These are phyloP conservation scores for Arthrocladium fulminans DNA, from an alignment of 2,329 filamentous ascomycete species.

Conservation along the genomic window DNA sequence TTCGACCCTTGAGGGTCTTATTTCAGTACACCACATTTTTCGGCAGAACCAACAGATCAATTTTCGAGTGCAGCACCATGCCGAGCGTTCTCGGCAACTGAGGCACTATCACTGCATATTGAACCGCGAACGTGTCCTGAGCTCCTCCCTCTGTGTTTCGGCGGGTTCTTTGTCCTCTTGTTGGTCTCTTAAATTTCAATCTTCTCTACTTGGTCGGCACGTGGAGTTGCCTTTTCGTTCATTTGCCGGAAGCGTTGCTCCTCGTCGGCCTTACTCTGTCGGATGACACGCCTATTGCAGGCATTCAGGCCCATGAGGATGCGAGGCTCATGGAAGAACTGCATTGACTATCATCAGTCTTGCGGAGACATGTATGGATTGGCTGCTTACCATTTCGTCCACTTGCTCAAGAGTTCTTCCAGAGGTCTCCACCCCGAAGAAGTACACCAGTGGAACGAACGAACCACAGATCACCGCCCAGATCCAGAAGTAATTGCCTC, in stretches of 20 bases:
- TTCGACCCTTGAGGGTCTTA: too few species aligned
- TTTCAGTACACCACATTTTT: too few species aligned
- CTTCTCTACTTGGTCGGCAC: too few species aligned
- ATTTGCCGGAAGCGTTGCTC: neutral
- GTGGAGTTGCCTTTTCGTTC: neutral
- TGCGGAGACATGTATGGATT: neutral
- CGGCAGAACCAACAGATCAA: too few species aligned
- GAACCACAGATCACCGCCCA: conserved; percentile 28
- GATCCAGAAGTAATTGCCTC: conserved; percentile 29
- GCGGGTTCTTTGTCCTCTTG: too few species aligned
- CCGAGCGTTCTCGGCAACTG: too few species aligned
- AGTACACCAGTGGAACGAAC: conserved; percentile 38
- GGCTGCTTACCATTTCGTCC: neutral
- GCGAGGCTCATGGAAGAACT: conserved; percentile 32
- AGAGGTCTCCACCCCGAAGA: conserved; percentile 38
- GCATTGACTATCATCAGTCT: neutral
- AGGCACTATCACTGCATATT: too few species aligned
- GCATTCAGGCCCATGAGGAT: conserved; percentile 70
- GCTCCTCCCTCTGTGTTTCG: too few species aligned
- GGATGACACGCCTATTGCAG: neutral
- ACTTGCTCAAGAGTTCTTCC: neutral
- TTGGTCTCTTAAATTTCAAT: too few species aligned
- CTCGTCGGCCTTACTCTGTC: neutral
- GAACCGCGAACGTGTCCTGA: too few species aligned
- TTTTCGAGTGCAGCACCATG: too few species aligned